phyloP scores from a whole-genome alignment of 352 stramenopile genomes.

The Sclerospora graminicola region DNA sequence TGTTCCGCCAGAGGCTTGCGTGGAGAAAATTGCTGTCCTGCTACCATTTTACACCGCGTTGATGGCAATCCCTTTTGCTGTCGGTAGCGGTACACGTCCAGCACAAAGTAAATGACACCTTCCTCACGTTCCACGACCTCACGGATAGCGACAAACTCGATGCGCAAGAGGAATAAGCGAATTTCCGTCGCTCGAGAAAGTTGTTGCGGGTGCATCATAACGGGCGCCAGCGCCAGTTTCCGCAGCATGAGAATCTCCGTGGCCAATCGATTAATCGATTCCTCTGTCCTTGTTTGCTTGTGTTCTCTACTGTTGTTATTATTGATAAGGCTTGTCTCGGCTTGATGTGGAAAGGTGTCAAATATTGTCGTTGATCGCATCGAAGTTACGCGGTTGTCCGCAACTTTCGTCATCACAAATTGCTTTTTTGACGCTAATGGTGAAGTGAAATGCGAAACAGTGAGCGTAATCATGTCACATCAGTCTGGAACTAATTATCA shows the following conservation, averaged over 20 bases:
- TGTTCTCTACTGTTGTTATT: not conserved
- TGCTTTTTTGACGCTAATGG: too few relatives aligned
- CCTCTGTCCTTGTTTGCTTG: not conserved
- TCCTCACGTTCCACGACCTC: conserved; percentile 38
- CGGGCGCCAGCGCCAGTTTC: conserved; percentile 33
- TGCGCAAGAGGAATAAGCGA: conserved; percentile 40
- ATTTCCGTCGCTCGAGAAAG: conserved; percentile 46
- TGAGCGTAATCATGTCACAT: too few relatives aligned
- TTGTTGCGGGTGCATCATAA: conserved; percentile 35
- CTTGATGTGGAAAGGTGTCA: not conserved
- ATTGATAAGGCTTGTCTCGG: not conserved
- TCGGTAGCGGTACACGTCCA: conserved; percentile 49
- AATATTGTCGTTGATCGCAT: too few relatives aligned
- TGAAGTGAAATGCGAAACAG: too few relatives aligned
- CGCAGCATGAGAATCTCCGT: conserved; percentile 17
- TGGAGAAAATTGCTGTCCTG: not conserved
- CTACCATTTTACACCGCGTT: conserved; percentile 11
- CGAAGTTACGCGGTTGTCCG: too few relatives aligned
- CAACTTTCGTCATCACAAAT: too few relatives aligned
- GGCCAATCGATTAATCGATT: conserved; percentile 10
- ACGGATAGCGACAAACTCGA: conserved; percentile 50
- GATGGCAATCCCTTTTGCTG: conserved; percentile 43
- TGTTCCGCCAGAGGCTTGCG: not conserved
- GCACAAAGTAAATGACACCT: conserved; percentile 38
- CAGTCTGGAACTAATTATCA: too few relatives aligned